These are phyloP conservation scores for Penicillium turbatum DNA, from an alignment of 495 filamentous ascomycete genomes.

Conservation along the genomic window DNA sequence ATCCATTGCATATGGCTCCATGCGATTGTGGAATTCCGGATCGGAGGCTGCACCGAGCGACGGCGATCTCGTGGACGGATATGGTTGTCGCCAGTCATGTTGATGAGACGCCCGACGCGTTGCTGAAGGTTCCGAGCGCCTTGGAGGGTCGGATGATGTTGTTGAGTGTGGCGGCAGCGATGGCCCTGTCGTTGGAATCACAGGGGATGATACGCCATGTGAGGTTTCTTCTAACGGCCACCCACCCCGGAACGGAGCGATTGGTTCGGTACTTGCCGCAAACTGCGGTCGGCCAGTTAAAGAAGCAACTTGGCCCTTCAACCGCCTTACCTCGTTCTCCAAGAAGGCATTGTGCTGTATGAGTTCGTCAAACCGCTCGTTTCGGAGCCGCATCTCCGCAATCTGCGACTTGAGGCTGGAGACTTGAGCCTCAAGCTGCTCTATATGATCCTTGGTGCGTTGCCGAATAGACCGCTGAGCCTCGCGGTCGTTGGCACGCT, in stretches of 20 bases:
- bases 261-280: conserved; percentile 8
- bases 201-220: not conserved
- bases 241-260: conserved; percentile 6
- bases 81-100: conserved; percentile 22
- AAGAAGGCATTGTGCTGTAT: conserved; percentile 51
- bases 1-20: conserved; percentile 22
- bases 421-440: conserved; percentile 50
- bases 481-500: conserved; percentile 61
- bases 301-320: conserved; percentile 39
- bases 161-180: conserved; percentile 15
- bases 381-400: conserved; percentile 44
- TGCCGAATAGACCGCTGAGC: conserved; percentile 60
- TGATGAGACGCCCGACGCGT: conserved; percentile 17
- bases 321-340: conserved; percentile 47
- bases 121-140: conserved; percentile 8
- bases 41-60: conserved; percentile 19
- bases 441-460: conserved; percentile 56
- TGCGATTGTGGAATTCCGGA: conserved; percentile 10
- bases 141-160: conserved; percentile 12
- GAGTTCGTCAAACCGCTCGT: conserved; percentile 46
- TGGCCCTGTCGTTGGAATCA: conserved; percentile 6
- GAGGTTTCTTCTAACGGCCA: conserved; percentile 14
- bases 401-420: conserved; percentile 45
- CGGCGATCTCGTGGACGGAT: conserved; percentile 15
- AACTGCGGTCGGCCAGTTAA: conserved; percentile 11